Evolutionary conservation across 305 asterid genomes (phyloP), one percentile per base, ranked within the genome.

Genomic region (Caryopteris hybrid): DNA sequence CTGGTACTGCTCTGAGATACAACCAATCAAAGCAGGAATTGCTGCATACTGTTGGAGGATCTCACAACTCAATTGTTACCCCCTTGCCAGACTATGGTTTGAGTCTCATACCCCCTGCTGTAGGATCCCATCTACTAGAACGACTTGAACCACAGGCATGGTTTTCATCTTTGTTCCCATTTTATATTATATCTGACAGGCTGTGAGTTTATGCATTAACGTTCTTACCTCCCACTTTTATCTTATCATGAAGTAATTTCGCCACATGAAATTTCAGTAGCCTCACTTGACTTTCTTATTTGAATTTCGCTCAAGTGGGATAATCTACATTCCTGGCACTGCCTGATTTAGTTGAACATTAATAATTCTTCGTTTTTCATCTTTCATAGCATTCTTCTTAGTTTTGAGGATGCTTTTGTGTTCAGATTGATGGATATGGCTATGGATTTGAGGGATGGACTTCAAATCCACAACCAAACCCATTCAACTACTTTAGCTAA

Each of bases 101-200:
- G 54, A 79, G 81, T 54, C 45, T 74, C 67, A 46, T 62, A 69
- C 85, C 86, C 33, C 85, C 87, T 4, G 27, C 61, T 66, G 25
- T 61, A 16, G 84, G 82, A 36, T 75, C 86, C 31, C 81, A 68
- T 53, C 68, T 68, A 61, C 59, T 64, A 27, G 86, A 85, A 73
- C 84, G 81, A 72, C 68, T 74, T 41, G 90, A 85, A 62, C 76
- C 69, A 38, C 79, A 76, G 78, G 85, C 72, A 75, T 29, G 78
- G 33, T 45, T 7, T 58, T 31, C 29, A 51, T 48, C 57, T 20
- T 55, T 43, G 36, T 17, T 58, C 57, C 56, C 56, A 47, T 21
- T 60, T 31, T 23, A 62, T 20, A 62, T 14, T 48, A 41, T 66
- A 18, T 6, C 48, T 65, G 17, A 8, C 23, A 18, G 23, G 38